phyloP scores from a whole-genome alignment of 208 protist species.

The Sergeia podlipaevii region DNA sequence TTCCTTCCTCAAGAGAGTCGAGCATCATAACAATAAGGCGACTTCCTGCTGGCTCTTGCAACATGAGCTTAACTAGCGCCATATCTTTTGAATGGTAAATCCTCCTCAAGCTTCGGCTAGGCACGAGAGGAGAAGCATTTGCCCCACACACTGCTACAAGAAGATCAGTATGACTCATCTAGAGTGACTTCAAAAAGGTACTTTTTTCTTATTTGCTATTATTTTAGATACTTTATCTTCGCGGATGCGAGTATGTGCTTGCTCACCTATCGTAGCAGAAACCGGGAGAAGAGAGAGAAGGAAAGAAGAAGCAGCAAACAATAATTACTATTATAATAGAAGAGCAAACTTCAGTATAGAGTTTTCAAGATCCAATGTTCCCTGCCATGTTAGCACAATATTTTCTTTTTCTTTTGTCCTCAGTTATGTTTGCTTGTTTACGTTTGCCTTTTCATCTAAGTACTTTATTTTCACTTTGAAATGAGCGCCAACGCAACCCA shows the following conservation, averaged over 20 bases:
- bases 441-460: too few species aligned
- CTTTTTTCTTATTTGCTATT: background rate
- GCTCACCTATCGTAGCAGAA: too few species aligned
- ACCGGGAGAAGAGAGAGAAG: too few species aligned
- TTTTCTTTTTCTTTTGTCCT: background rate
- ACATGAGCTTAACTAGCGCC: conserved; percentile 13
- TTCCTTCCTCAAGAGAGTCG: conserved; percentile 16
- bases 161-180: conserved; percentile 24
- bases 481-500: too few species aligned
- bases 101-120: conserved; percentile 6
- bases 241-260: too few species aligned
- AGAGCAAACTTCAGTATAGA: too few species aligned
- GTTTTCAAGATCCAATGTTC: too few species aligned
- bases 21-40: conserved; percentile 32
- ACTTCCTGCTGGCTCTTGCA: conserved; percentile 17
- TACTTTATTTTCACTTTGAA: conserved; percentile 1
- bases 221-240: too few species aligned
- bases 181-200: background rate
- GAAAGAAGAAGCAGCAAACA: too few species aligned
- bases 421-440: background rate
- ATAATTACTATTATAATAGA: too few species aligned
- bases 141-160: conserved; percentile 29
- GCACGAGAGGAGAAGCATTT: background rate
- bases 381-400: too few species aligned
- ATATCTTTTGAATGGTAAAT: conserved; percentile 22